Percentiles rank a stretch among this genome's conserved stretches.
These are phyloP conservation scores for Protomyces gravidus DNA, from an alignment of 1,139 yeast genomes.

Conservation along the genomic window DNA sequence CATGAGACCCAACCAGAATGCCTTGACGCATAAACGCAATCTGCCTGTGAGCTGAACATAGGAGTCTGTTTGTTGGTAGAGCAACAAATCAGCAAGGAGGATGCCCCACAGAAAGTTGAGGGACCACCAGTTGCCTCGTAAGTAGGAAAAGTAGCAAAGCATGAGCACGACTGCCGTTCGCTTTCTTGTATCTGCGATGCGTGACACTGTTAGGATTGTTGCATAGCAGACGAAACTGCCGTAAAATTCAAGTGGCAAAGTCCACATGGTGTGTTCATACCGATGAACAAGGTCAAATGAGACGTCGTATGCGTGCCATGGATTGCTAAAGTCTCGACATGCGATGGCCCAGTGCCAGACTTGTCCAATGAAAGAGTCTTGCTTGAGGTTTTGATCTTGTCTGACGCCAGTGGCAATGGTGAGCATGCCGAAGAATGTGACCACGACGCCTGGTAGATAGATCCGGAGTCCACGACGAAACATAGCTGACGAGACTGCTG, in stretches of 20 bases:
- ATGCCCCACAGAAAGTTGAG: slow-evolving; percentile 18
- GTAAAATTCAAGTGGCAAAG: slow-evolving; percentile 16
- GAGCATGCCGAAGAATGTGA: slow-evolving; percentile 15
- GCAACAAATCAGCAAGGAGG: slow-evolving; percentile 8
- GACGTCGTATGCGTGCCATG: slow-evolving; percentile 9
- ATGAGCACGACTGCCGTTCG: slow-evolving; percentile 1
- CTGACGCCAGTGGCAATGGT: slow-evolving; percentile 1
- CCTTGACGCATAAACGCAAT: neutral
- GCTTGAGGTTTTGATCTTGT: neutral
- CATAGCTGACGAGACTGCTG: slow-evolving; percentile 17
- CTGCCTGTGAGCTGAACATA: neutral
- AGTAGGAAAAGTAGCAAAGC: slow-evolving; percentile 1
- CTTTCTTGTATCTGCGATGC: slow-evolving; percentile 5
- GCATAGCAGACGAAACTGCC: slow-evolving; percentile 15
- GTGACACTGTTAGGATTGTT: slow-evolving; percentile 4
- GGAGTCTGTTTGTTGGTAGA: neutral
- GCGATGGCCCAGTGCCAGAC: slow-evolving; percentile 8
- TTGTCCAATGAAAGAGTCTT: neutral
- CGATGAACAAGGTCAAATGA: slow-evolving; percentile 10
- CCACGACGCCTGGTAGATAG: neutral
- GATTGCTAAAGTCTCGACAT: slow-evolving; percentile 6
- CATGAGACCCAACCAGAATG: slow-evolving; percentile 2
- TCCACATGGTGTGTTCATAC: slow-evolving; percentile 25
- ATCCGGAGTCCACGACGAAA: slow-evolving; percentile 9
- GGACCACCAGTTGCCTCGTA: slow-evolving; percentile 19